Base-by-base conservation (phyloP, 495 filamentous ascomycete genomes). In the Aspergillus indologenus region DNA sequence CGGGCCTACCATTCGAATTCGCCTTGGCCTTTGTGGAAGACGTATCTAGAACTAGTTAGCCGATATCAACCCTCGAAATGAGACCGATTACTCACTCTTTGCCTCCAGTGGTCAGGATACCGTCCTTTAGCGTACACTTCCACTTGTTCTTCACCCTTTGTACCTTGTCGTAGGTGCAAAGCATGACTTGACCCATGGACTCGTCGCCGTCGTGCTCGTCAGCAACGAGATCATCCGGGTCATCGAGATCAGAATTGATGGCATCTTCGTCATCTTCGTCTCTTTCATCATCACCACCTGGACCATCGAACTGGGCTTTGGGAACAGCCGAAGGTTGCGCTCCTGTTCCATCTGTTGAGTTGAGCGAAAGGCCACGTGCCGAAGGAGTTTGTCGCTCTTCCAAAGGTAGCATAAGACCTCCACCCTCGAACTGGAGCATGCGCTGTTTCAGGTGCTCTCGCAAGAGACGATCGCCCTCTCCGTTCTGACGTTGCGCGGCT, bases 131-230 rank as follows among this genome's bases (percentile, higher is more conserved):
- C 5, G 89, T 90, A 76, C 94, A 99, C 86, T 99, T 99, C 94
- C 94, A 99, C 87, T 98, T 99, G 73, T 97, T 99, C 86, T 99
- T 99, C 58, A 97, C 95, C 52, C 94, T 82, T 74, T 97, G 92
- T 19, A 99, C 94, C 79, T 99, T 99, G 78, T 99, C 94, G 68
- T 98, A 98, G 66, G 94, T 96, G 78, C 94, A 98, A 43, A 98
- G 85, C 90, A 97, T 97, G 72, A 94, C 90, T 60, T 95, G 88
- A 1, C 84, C 85, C 5, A 81, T 81, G 18, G 92, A 87, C 54
- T 96, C 92, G 44, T 97, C 92, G 22, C 82, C 87, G 21, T 92
- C 88, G n/a, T 75, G 72, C 15, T 90, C 87, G 11, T 90, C 86
- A 48, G 87, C 86, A 12, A 85, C 75, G 15, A 88, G 84, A 51